These are phyloP conservation scores for Penicillium sumatraense DNA, from an alignment of 2,329 filamentous ascomycete genomes.

Conservation along the genomic window DNA sequence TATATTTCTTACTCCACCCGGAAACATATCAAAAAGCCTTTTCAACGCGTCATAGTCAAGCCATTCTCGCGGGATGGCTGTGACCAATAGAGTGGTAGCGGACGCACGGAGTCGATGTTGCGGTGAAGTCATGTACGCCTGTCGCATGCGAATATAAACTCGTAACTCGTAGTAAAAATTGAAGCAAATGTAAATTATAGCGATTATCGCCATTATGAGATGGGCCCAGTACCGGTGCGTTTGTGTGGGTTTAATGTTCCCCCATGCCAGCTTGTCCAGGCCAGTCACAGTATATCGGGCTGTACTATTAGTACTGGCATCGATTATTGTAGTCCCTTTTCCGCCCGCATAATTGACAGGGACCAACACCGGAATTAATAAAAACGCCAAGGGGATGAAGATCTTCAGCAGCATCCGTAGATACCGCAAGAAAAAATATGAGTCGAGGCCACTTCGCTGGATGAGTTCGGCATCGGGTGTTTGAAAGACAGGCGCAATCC, in stretches of 20 bases:
- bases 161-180: slow-evolving; percentile 85
- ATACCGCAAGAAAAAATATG: slow-evolving; percentile 96
- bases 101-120: slow-evolving; percentile 95
- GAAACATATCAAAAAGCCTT: slow-evolving; percentile 92
- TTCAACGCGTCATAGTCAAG: slow-evolving; percentile 78
- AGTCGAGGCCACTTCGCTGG: slow-evolving; percentile 91
- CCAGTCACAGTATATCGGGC: slow-evolving; percentile 61
- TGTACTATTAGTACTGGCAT: slow-evolving; percentile 39
- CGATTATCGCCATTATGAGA: slow-evolving; percentile 74
- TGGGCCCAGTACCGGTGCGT: slow-evolving; percentile 81
- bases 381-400: slow-evolving; percentile 77
- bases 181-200: slow-evolving; percentile 82
- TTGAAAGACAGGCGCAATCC: slow-evolving; percentile 65
- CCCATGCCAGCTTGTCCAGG: slow-evolving; percentile 83
- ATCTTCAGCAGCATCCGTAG: slow-evolving; percentile 85
- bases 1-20: slow-evolving; percentile 90
- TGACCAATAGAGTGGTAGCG: slow-evolving; percentile 92
- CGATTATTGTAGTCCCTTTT: slow-evolving; percentile 60
- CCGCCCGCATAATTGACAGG: slow-evolving; percentile 82
- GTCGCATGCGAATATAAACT: slow-evolving; percentile 88
- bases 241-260: slow-evolving; percentile 73
- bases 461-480: slow-evolving; percentile 82
- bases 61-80: slow-evolving; percentile 89
- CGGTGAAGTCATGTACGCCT: slow-evolving; percentile 91
- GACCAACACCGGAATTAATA: slow-evolving; percentile 83